phyloP scores from a whole-genome alignment of 106 monocot species.

The Platanthera guangdongensis region DNA sequence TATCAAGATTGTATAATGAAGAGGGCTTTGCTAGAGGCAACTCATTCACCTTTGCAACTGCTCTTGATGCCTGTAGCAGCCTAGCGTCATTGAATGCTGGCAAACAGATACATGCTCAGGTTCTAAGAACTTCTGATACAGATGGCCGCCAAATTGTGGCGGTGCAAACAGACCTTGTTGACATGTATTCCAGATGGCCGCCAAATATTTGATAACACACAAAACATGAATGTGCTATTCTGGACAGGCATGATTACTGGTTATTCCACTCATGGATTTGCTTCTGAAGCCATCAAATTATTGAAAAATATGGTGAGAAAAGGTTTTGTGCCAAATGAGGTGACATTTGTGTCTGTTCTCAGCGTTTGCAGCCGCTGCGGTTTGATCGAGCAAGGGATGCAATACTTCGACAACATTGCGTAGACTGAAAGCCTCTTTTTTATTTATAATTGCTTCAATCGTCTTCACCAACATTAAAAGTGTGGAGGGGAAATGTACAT shows the following conservation, averaged over 20 bases:
- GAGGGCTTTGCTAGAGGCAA: slow-evolving; percentile 13
- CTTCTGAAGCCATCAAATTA: slow-evolving; percentile 26
- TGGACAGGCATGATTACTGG: slow-evolving; percentile 59
- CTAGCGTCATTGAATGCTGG: slow-evolving; percentile 30
- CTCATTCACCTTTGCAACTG: slow-evolving; percentile 28
- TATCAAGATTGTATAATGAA: slow-evolving; percentile 25
- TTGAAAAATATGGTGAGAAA: slow-evolving; percentile 31
- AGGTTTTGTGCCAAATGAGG: slow-evolving; percentile 37
- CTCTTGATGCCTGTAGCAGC: slow-evolving; percentile 46
- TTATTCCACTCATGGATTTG: slow-evolving; percentile 44
- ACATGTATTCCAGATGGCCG: slow-evolving; percentile 47
- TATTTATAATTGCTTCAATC: too few species aligned
- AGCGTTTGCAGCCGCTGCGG: slow-evolving; percentile 56
- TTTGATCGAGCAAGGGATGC: slow-evolving; percentile 32
- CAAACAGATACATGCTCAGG: slow-evolving; percentile 40
- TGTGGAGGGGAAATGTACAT: too few species aligned
- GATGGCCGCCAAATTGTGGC: slow-evolving; percentile 9
- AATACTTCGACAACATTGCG: slow-evolving; percentile 22
- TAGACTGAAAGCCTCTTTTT: neutral
- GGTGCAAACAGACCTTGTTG: slow-evolving; percentile 35
- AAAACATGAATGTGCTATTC: slow-evolving; percentile 34
- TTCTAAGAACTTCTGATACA: slow-evolving; percentile 9
- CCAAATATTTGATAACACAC: slow-evolving; percentile 36
- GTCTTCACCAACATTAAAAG: too few species aligned
- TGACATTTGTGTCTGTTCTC: slow-evolving; percentile 45